Evolutionary conservation across 768 basidiomycete species (phyloP).

Genomic region (Leccinellum albellum): DNA sequence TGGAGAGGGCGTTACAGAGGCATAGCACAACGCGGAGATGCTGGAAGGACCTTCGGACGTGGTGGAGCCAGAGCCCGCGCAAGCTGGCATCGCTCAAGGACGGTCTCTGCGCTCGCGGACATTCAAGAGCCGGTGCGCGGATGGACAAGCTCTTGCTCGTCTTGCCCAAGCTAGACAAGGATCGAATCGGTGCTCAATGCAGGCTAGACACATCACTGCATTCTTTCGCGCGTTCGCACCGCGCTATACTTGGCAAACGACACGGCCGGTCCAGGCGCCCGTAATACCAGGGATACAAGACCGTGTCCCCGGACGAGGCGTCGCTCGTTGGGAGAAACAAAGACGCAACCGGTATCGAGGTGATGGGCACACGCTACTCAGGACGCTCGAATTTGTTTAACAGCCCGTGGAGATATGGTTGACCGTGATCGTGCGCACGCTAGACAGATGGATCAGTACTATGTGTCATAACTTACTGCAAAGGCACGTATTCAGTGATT

Average conservation of each 20-base stretch:
- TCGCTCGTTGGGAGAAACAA: slow-evolving; percentile 78
- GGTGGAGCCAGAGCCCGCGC: slow-evolving; percentile 55
- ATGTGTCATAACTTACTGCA: slow-evolving; percentile 88
- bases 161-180: slow-evolving; percentile 78
- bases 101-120: slow-evolving; percentile 61
- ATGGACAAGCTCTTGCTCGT: slow-evolving; percentile 81
- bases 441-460: slow-evolving; percentile 80
- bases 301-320: slow-evolving; percentile 96
- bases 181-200: slow-evolving; percentile 57
- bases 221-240: slow-evolving; percentile 98
- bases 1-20: slow-evolving; percentile 94
- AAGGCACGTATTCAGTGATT: slow-evolving; percentile 96
- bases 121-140: slow-evolving; percentile 84
- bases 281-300: slow-evolving; percentile 79
- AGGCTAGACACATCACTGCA: slow-evolving; percentile 63
- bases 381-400: slow-evolving; percentile 92
- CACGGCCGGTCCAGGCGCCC: slow-evolving; percentile 61
- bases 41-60: slow-evolving; percentile 69
- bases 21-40: slow-evolving; percentile 80
- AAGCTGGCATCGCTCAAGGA: slow-evolving; percentile 64
- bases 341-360: slow-evolving; percentile 70
- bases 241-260: slow-evolving; percentile 81
- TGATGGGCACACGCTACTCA: slow-evolving; percentile 84
- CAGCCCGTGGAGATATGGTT: slow-evolving; percentile 85
- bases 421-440: slow-evolving; percentile 85